Evolutionary conservation across 2,329 filamentous ascomycete species (phyloP).

Genomic region (Ophiostoma ulmi): DNA sequence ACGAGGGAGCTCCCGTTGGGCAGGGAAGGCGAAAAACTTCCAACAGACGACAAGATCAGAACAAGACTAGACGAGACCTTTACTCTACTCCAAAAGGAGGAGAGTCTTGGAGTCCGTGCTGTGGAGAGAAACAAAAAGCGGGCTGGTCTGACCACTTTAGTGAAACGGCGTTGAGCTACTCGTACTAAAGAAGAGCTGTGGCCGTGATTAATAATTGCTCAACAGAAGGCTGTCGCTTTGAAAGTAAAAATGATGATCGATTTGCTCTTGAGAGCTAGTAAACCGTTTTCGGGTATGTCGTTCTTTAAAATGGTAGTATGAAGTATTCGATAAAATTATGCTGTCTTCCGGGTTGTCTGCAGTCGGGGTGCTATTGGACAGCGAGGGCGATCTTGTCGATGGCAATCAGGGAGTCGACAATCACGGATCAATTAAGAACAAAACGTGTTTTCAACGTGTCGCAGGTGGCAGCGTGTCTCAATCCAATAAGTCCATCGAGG

Average conservation of each 20-base stretch:
- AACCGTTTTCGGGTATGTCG: not conserved
- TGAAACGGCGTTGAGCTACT: not conserved
- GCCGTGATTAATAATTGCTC: not conserved
- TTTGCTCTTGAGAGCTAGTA: not conserved
- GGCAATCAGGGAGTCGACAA: not conserved
- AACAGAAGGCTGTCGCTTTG: not conserved
- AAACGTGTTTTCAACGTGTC: not conserved
- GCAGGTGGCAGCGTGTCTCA: not conserved
- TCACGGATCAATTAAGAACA: not conserved
- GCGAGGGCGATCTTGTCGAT: not conserved
- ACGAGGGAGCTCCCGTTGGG: conserved; percentile 1
- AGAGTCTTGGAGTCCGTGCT: not conserved
- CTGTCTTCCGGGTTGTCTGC: not conserved
- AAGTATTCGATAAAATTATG: not conserved
- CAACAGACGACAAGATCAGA: not conserved
- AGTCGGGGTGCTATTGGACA: not conserved
- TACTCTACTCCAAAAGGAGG: not conserved
- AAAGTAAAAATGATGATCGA: not conserved
- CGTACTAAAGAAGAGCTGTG: not conserved
- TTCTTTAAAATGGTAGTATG: not conserved
- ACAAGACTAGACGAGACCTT: not conserved
- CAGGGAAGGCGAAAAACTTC: not conserved
- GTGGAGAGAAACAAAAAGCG: conserved; percentile 3
- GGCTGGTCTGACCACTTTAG: not conserved
- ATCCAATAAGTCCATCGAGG: not conserved